A percentile compares a stretch with the other conserved stretches of the same genome.
These are phyloP conservation scores for Penicillium canescens DNA, from an alignment of 495 filamentous ascomycete species.

Conservation along the genomic window DNA sequence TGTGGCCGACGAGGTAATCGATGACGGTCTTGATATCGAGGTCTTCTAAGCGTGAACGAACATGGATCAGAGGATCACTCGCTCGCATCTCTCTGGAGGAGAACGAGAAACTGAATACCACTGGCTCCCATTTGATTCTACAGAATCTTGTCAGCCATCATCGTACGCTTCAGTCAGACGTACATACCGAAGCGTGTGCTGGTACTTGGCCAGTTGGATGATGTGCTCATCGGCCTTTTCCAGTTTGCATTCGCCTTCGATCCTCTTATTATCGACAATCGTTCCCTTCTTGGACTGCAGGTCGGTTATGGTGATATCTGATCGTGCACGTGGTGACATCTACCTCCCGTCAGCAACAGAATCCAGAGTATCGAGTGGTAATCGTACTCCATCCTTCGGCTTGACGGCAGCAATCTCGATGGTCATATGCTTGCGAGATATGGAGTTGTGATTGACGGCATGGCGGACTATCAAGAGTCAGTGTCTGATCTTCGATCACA, in stretches of 20 bases:
- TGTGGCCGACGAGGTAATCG: conserved; percentile 66
- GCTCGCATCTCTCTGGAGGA: conserved; percentile 70
- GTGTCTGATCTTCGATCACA: conserved; percentile 18
- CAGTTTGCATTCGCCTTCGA: conserved; percentile 55
- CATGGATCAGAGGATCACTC: conserved; percentile 61
- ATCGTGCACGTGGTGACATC: conserved; percentile 58
- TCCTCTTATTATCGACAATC: conserved; percentile 66
- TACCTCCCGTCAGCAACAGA: conserved; percentile 24
- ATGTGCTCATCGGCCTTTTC: conserved; percentile 58
- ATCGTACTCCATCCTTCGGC: conserved; percentile 68
- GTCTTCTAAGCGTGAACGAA: conserved; percentile 67
- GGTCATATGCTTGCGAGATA: conserved; percentile 88
- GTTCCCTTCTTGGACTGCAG: conserved; percentile 80
- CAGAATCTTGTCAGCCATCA: background rate
- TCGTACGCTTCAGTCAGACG: background rate
- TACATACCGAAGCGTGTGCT: conserved; percentile 50
- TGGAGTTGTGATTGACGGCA: conserved; percentile 65
- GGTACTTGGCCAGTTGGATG: conserved; percentile 66
- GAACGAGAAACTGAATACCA: conserved; percentile 80
- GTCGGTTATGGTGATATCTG: conserved; percentile 65
- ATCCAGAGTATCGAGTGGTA: background rate
- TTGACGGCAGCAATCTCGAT: conserved; percentile 68
- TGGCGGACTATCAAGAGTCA: conserved; percentile 45
- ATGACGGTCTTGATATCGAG: conserved; percentile 83
- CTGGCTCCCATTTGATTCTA: conserved; percentile 79